Evolutionary conservation across 495 filamentous ascomycete species (phyloP), one percentile per base, ranked within the genome.

Genomic region (Aspergillus wentii): DNA sequence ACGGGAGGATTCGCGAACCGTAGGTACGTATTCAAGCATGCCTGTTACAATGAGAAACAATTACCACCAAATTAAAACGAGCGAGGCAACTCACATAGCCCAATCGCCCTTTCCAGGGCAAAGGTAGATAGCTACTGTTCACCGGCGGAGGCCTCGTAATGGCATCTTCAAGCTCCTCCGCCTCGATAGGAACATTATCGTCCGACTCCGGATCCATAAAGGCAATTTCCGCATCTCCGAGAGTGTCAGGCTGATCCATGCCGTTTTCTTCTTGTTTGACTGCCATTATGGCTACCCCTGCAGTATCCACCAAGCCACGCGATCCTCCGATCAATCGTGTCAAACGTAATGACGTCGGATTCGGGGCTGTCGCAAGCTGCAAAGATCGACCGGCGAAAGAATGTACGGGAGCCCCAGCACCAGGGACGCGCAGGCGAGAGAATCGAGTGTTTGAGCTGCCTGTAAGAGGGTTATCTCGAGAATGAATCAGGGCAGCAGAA

Each of bases 1-100:
- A 96, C 79, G 0, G 91, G 80, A 11, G 88, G 86, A 43, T 84
- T 91, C 0, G 88, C 82, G 35, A 77, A 76, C 27, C 92, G 85
- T 3, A 98, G 78, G 58, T 98, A 96, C 0, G 90, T 97, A 57
- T 91, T 91, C 16, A 98, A 70, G 54, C 88, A 95, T 16, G 89
- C 87, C 85, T 88, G 35, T 5, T 23, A 15, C 1, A 10, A 19
- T 46, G 14, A 53, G 59, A 52, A 52, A 52, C 41, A 8, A 38
- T 27, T 21, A 5, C 0, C 7, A 9, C 19, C 13, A 6, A 15
- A 33, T 26, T 38, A n/a, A 10, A 29, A 7, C 13, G 29, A 6
- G 15, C 23, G 18, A 46, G 30, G 34, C 32, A 25, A 68, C 80
- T 69, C 55, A 92, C 90, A 73, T 92, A 95, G 30, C 91, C 90